These are phyloP conservation scores for Teratosphaeria destructans DNA, from an alignment of 2,329 filamentous ascomycete genomes.

Conservation along the genomic window DNA sequence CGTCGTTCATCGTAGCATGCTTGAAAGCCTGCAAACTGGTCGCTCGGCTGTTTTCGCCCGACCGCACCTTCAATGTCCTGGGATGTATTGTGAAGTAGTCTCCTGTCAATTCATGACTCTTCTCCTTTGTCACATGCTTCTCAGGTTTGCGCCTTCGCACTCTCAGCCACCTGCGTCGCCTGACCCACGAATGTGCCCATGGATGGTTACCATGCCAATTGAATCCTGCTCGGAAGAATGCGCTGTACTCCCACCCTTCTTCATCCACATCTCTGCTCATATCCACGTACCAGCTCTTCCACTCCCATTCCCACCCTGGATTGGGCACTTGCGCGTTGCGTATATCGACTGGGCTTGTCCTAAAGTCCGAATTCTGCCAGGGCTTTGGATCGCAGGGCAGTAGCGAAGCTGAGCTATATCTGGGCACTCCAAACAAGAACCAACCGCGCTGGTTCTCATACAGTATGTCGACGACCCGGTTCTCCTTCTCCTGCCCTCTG, in stretches of 20 bases:
- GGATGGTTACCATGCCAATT: conserved; percentile 76
- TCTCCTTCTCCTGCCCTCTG: conserved; percentile 24
- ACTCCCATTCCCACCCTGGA: conserved; percentile 87
- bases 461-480: conserved; percentile 64
- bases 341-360: conserved; percentile 56
- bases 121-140: conserved; percentile 33
- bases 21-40: conserved; percentile 5
- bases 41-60: background rate
- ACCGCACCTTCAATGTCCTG: conserved; percentile 12
- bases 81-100: conserved; percentile 70
- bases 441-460: conserved; percentile 93
- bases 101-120: conserved; percentile 57
- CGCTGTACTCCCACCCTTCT: conserved; percentile 93
- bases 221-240: conserved; percentile 55
- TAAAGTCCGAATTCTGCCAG: conserved; percentile 61
- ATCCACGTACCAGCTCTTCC: conserved; percentile 62
- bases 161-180: conserved; percentile 77
- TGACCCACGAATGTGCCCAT: conserved; percentile 95
- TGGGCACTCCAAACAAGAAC: conserved; percentile 76
- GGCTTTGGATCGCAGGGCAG: conserved; percentile 74
- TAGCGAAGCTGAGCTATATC: conserved; percentile 81
- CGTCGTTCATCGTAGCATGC: conserved; percentile 22
- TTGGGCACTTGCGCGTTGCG: conserved; percentile 86
- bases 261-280: conserved; percentile 77
- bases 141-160: conserved; percentile 57